These are phyloP conservation scores for Leishmania major DNA, from an alignment of 208 protist genomes.

Conservation along the genomic window DNA sequence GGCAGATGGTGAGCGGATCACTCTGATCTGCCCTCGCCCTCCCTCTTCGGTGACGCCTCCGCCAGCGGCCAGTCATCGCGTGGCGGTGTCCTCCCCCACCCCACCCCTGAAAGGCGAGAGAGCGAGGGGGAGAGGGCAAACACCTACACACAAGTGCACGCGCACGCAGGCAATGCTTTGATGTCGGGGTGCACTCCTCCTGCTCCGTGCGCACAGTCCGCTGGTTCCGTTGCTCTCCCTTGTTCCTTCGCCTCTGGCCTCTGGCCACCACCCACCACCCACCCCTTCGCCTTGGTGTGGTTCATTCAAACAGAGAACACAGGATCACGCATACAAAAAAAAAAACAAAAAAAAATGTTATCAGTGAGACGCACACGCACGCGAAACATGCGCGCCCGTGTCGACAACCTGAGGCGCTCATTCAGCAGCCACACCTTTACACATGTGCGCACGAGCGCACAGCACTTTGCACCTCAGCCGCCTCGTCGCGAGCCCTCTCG, in stretches of 20 bases:
- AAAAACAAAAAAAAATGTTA: background rate
- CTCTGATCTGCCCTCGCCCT: background rate
- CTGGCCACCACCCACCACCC: background rate
- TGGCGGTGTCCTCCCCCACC: background rate
- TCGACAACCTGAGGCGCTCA: background rate
- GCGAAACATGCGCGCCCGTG: background rate
- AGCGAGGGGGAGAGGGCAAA: too few relatives aligned
- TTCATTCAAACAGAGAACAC: background rate
- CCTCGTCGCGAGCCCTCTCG: background rate
- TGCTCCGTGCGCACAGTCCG: background rate
- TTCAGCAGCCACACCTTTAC: background rate
- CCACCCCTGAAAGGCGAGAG: background rate
- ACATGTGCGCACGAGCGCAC: background rate
- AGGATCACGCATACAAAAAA: too few relatives aligned
- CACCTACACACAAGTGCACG: background rate
- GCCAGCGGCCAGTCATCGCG: background rate
- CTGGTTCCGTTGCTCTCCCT: background rate
- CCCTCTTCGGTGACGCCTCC: background rate
- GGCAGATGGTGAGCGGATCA: background rate
- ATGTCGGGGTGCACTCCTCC: background rate
- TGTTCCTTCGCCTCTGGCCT: background rate
- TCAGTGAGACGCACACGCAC: background rate
- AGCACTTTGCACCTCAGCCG: too few relatives aligned
- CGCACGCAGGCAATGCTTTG: background rate
- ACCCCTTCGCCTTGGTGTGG: too few relatives aligned